Evolutionary conservation across 2,329 filamentous ascomycete species (phyloP).

Genomic region (Corynespora cassiicola): DNA sequence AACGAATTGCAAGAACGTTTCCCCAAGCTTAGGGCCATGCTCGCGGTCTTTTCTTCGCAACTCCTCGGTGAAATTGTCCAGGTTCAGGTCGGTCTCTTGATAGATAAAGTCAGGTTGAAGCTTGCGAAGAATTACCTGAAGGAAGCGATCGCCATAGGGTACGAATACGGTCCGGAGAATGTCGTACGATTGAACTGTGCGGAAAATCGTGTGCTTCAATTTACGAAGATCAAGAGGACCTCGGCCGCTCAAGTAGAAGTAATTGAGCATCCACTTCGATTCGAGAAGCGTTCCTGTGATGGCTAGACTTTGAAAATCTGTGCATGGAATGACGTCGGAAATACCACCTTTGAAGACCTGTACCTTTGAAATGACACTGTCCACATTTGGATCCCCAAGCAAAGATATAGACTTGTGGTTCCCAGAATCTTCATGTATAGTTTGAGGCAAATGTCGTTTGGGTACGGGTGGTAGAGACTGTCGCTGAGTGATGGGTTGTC

Average conservation of each 20-base stretch:
- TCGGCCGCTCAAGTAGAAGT: conserved; percentile 39
- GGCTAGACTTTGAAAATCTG: conserved; percentile 41
- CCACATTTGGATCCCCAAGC: conserved; percentile 40
- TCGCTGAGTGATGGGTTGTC: conserved; percentile 17
- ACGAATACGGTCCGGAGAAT: conserved; percentile 45
- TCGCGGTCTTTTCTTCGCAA: conserved; percentile 37
- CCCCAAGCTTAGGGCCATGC: conserved; percentile 34
- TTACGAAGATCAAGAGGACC: conserved; percentile 39
- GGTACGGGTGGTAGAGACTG: conserved; percentile 18
- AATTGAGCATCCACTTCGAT: conserved; percentile 44
- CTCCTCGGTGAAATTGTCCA: conserved; percentile 35
- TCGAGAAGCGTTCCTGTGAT: conserved; percentile 42
- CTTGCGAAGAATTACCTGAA: conserved; percentile 40
- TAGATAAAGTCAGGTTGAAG: conserved; percentile 39
- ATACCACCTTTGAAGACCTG: conserved; percentile 44
- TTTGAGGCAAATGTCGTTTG: conserved; percentile 27
- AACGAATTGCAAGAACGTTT: conserved; percentile 39
- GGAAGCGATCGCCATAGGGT: conserved; percentile 38
- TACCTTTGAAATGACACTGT: conserved; percentile 42
- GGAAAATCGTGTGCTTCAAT: conserved; percentile 37
- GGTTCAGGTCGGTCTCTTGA: conserved; percentile 35
- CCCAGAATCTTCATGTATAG: conserved; percentile 31
- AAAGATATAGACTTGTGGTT: conserved; percentile 33
- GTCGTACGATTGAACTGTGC: conserved; percentile 40
- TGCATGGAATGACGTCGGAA: conserved; percentile 39